Conservation (phyloP, 1,139 yeast genomes). For the Citeromyces hawaiiensis region DNA sequence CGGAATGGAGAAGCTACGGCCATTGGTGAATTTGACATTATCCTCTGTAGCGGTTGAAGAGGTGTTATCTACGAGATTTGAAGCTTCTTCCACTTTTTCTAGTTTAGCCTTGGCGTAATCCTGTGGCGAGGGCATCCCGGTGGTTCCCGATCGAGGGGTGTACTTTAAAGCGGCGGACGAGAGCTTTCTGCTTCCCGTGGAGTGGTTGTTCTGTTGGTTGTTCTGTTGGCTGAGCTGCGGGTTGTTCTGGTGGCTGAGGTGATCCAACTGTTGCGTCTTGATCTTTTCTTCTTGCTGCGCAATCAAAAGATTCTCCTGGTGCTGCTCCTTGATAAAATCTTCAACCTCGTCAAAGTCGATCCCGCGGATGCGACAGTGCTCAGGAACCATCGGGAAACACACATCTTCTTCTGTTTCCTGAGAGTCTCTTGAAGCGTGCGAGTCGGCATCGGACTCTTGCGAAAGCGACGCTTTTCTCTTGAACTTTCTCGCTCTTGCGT, state of each 20-base stretch:
- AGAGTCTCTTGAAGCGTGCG: constrained; percentile 59
- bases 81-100: not conserved
- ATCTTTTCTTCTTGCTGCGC: constrained; percentile 15
- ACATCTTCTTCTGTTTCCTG: constrained; percentile 95
- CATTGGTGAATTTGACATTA: not conserved
- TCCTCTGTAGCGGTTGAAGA: not conserved
- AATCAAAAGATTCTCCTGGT: constrained; percentile 17
- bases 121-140: not conserved
- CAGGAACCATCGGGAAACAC: constrained; percentile 85
- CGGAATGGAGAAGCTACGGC: constrained; percentile 8
- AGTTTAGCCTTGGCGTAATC: not conserved
- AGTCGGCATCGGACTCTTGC: constrained; percentile 50
- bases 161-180: constrained; percentile 48
- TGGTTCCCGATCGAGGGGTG: constrained; percentile 27
- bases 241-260: too few species aligned
- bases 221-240: too few species aligned
- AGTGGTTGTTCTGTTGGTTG: constrained; percentile 1
- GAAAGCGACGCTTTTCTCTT: not conserved
- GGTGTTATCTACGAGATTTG: not conserved
- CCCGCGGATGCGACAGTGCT: constrained; percentile 55
- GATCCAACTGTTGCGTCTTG: constrained; percentile 3
- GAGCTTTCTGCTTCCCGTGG: constrained; percentile 6
- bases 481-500: constrained; percentile 1
- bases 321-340: constrained; percentile 47
- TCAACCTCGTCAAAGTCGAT: constrained; percentile 73